Percentiles rank a stretch among this genome's conserved stretches.
phyloP scores from a whole-genome alignment of 495 filamentous ascomycete species.

The Penicillium malachiteum region DNA sequence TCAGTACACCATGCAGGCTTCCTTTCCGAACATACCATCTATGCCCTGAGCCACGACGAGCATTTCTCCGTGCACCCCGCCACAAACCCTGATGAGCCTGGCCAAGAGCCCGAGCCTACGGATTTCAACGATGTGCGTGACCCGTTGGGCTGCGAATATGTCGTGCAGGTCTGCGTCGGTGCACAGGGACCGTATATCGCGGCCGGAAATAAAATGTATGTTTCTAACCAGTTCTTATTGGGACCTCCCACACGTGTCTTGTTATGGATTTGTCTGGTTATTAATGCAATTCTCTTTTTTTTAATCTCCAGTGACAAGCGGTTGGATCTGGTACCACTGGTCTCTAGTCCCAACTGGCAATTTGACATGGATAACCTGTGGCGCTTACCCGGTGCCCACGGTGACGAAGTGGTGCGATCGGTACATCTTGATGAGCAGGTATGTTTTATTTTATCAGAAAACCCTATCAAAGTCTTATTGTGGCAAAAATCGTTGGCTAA shows the following conservation, averaged over 20 bases:
- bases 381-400: constrained; percentile 73
- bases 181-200: constrained; percentile 45
- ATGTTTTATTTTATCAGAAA: constrained; percentile 16
- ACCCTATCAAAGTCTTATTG: neutral
- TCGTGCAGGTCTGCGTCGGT: constrained; percentile 68
- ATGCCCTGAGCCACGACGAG: constrained; percentile 78
- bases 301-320: constrained; percentile 52
- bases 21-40: constrained; percentile 65
- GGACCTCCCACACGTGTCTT: neutral
- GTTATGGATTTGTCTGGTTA: neutral
- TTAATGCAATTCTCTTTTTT: constrained; percentile 3
- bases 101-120: constrained; percentile 47
- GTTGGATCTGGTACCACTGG: constrained; percentile 66
- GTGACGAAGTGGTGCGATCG: constrained; percentile 78
- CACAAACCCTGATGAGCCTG: constrained; percentile 56
- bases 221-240: neutral
- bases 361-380: constrained; percentile 61
- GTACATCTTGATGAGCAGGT: constrained; percentile 71
- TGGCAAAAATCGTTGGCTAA: constrained; percentile 2
- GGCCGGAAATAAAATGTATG: constrained; percentile 45
- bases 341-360: constrained; percentile 56
- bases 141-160: constrained; percentile 74
- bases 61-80: constrained; percentile 73
- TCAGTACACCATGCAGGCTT: constrained; percentile 87
- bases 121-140: constrained; percentile 77